Evolutionary conservation across 495 filamentous ascomycete genomes (phyloP).

Genomic region (Podospora didyma): DNA sequence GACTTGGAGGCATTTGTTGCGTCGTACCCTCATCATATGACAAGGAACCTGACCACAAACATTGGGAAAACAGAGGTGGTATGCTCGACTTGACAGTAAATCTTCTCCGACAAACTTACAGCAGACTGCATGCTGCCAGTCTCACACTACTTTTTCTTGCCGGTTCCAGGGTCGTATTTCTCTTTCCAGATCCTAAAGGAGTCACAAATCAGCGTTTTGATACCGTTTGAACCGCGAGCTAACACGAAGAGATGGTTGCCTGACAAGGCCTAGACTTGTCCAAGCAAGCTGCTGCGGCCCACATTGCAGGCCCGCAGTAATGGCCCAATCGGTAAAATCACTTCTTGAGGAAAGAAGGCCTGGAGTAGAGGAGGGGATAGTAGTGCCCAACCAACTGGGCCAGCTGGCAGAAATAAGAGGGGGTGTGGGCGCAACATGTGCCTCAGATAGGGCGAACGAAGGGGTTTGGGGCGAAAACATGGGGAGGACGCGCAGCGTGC

Average conservation of each 20-base stretch:
- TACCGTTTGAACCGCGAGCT: not conserved
- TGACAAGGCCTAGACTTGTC: no score
- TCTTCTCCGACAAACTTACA: no score
- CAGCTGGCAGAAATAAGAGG: not conserved
- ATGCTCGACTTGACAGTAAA: no score
- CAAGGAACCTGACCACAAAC: no score
- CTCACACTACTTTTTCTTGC: conserved; percentile 31
- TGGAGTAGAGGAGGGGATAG: not conserved
- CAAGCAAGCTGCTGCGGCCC: no score
- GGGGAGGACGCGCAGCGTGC: conserved; percentile 2
- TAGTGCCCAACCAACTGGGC: not conserved
- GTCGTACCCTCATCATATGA: no score
- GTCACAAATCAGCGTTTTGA: not conserved
- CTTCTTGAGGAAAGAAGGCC: not conserved
- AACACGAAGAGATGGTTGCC: not conserved
- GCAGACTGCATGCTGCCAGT: no score
- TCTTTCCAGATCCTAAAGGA: conserved; percentile 88
- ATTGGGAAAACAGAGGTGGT: no score
- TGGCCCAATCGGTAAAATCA: not conserved
- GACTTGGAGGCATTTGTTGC: no score
- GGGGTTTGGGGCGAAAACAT: not conserved
- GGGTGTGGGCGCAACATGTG: not conserved
- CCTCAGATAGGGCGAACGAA: not conserved
- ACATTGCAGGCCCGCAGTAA: no score
- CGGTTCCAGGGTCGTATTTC: conserved; percentile 72